phyloP scores from a whole-genome alignment of 139 green algal species.

The Zygnema circumcarinatum region DNA sequence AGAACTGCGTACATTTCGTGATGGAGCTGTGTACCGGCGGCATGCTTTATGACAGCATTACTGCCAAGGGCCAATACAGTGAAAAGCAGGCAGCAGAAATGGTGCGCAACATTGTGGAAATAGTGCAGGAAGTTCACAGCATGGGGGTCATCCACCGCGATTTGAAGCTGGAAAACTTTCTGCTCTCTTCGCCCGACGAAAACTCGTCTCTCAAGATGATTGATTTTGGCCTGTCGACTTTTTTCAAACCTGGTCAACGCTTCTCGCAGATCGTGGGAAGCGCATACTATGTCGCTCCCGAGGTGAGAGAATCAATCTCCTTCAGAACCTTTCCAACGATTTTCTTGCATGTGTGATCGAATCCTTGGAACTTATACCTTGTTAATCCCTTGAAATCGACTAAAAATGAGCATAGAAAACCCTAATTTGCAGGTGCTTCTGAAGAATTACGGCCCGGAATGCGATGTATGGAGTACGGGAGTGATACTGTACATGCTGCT shows the following conservation, averaged over 20 bases:
- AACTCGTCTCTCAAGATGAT: slow-evolving; percentile 86
- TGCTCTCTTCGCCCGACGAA: slow-evolving; percentile 79
- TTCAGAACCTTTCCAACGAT: too few species aligned
- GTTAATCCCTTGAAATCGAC: too few species aligned
- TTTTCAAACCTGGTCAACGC: slow-evolving; percentile 56
- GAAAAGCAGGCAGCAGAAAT: slow-evolving; percentile 85
- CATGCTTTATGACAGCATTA: slow-evolving; percentile 93
- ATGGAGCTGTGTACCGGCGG: slow-evolving; percentile 81
- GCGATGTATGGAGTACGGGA: slow-evolving; percentile 43
- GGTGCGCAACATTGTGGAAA: slow-evolving; percentile 86
- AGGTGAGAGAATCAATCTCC: slow-evolving; percentile 63
- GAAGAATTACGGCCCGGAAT: slow-evolving; percentile 33
- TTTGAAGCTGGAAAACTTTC: slow-evolving; percentile 95
- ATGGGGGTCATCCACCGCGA: slow-evolving; percentile 93
- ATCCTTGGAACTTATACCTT: too few species aligned
- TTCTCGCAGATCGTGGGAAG: slow-evolving; percentile 87
- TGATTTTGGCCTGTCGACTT: slow-evolving; percentile 47
- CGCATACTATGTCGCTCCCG: slow-evolving; percentile 95
- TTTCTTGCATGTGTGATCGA: too few species aligned
- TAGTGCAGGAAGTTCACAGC: slow-evolving; percentile 90
- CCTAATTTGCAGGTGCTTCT: neutral
- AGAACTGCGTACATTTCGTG: slow-evolving; percentile 43
- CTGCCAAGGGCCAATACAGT: slow-evolving; percentile 52
- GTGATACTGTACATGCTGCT: slow-evolving; percentile 48
- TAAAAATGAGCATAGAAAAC: too few species aligned